Conservation (phyloP, 2,329 filamentous ascomycete genomes). For the Aspergillus fischeri region DNA sequence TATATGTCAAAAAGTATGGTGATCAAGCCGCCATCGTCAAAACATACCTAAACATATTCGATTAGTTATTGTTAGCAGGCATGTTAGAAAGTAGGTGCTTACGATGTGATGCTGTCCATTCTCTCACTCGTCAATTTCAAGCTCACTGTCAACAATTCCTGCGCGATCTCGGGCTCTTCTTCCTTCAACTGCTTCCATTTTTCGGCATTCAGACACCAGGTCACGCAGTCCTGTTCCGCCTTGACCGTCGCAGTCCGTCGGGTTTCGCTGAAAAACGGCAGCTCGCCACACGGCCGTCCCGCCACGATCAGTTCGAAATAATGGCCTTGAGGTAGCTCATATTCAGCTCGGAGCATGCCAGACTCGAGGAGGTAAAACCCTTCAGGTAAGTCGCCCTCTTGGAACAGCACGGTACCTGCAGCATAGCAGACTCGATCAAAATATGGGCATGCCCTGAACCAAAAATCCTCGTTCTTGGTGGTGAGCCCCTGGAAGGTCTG, state of each 20-base stretch:
- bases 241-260: conserved; percentile 79
- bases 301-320: conserved; percentile 90
- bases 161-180: conserved; percentile 70
- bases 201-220: conserved; percentile 72
- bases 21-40: conserved; percentile 31
- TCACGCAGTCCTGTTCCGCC: conserved; percentile 74
- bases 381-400: conserved; percentile 68
- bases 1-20: neutral
- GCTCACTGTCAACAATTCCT: conserved; percentile 80
- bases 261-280: conserved; percentile 94
- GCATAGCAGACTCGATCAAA: conserved; percentile 67
- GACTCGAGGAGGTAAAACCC: conserved; percentile 89
- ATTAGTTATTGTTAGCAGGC: conserved; percentile 4
- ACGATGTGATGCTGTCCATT: conserved; percentile 68
- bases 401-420: conserved; percentile 71
- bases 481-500: conserved; percentile 93
- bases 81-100: conserved; percentile 27
- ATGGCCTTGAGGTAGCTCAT: conserved; percentile 81
- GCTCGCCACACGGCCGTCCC: conserved; percentile 89
- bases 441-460: conserved; percentile 75
- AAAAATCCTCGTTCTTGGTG: conserved; percentile 86
- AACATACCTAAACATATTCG: conserved; percentile 21
- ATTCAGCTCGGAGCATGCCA: conserved; percentile 85
- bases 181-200: conserved; percentile 70
- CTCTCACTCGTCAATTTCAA: conserved; percentile 91